Conservation (phyloP, 2,329 filamentous ascomycete genomes). For the Aspergillus sp. region DNA sequence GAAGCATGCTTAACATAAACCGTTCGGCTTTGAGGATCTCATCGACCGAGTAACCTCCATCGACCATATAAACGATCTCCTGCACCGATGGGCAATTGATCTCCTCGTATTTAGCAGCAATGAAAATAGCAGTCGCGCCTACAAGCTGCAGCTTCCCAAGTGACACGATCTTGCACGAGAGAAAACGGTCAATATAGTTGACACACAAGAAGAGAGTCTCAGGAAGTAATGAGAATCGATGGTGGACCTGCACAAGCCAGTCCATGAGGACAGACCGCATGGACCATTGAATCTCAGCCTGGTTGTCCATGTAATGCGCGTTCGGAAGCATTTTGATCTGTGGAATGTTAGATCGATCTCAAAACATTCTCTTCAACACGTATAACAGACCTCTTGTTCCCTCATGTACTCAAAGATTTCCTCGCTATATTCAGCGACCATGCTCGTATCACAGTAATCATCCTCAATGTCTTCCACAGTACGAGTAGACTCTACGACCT, state of each 20-base stretch:
- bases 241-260: slow-evolving; percentile 96
- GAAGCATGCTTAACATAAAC: slow-evolving; percentile 96
- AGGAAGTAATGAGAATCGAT: slow-evolving; percentile 85
- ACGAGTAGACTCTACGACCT: slow-evolving; percentile 68
- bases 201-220: slow-evolving; percentile 94
- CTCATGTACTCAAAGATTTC: slow-evolving; percentile 96
- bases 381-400: slow-evolving; percentile 73
- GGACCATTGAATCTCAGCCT: slow-evolving; percentile 98
- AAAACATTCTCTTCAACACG: not conserved
- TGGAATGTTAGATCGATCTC: slow-evolving; percentile 26
- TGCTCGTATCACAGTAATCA: slow-evolving; percentile 90
- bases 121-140: slow-evolving; percentile 91
- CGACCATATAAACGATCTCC: slow-evolving; percentile 99
- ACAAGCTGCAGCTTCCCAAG: slow-evolving; percentile 94
- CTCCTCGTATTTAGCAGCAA: slow-evolving; percentile 98
- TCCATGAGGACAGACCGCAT: slow-evolving; percentile 98
- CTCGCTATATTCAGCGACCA: slow-evolving; percentile 96
- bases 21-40: slow-evolving; percentile 97
- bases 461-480: slow-evolving; percentile 80
- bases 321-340: slow-evolving; percentile 83
- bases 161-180: slow-evolving; percentile 92
- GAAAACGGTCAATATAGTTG: slow-evolving; percentile 97
- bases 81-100: slow-evolving; percentile 95
- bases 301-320: slow-evolving; percentile 93
- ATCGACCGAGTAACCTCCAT: slow-evolving; percentile 83